Evolutionary conservation across 2,329 filamentous ascomycete genomes (phyloP).

Genomic region (Xylaria sp.): DNA sequence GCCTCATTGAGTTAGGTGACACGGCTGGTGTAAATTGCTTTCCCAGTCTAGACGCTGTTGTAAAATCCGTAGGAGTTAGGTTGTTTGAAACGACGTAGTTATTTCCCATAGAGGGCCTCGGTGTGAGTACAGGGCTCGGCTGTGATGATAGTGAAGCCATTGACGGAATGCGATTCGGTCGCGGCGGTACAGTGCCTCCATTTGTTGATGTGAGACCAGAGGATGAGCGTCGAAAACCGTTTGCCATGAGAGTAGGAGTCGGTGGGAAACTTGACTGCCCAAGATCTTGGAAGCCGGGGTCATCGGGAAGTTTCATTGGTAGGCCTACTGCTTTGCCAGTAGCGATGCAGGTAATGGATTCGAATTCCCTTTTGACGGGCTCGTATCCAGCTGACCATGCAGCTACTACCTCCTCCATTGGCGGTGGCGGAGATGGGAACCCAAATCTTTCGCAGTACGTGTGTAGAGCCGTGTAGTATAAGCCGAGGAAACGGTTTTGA

Average conservation of each 20-base stretch:
- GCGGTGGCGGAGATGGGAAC: slow-evolving; percentile 77
- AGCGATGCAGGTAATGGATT: slow-evolving; percentile 71
- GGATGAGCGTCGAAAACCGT: slow-evolving; percentile 54
- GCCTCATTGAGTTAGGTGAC: slow-evolving; percentile 47
- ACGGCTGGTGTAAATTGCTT: slow-evolving; percentile 44
- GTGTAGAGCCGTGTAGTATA: slow-evolving; percentile 82
- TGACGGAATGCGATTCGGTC: slow-evolving; percentile 54
- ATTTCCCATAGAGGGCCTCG: slow-evolving; percentile 42
- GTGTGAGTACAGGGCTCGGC: slow-evolving; percentile 41
- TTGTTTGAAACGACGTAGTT: slow-evolving; percentile 45
- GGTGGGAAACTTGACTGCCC: slow-evolving; percentile 45
- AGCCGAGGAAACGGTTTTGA: slow-evolving; percentile 79
- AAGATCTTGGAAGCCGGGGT: slow-evolving; percentile 43
- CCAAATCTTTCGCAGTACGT: slow-evolving; percentile 75
- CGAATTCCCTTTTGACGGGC: slow-evolving; percentile 72
- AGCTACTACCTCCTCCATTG: slow-evolving; percentile 76
- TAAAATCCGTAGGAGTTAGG: slow-evolving; percentile 57
- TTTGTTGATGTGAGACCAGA: slow-evolving; percentile 55
- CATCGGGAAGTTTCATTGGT: slow-evolving; percentile 53
- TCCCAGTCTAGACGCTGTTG: slow-evolving; percentile 57
- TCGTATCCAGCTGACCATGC: slow-evolving; percentile 73
- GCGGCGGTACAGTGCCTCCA: slow-evolving; percentile 39
- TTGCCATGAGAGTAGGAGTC: slow-evolving; percentile 47
- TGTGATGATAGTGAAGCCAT: slow-evolving; percentile 52
- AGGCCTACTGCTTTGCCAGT: slow-evolving; percentile 73